Conservation (phyloP, 1,284 basidiomycete species). For the Filobasidium uniguttulatum region DNA sequence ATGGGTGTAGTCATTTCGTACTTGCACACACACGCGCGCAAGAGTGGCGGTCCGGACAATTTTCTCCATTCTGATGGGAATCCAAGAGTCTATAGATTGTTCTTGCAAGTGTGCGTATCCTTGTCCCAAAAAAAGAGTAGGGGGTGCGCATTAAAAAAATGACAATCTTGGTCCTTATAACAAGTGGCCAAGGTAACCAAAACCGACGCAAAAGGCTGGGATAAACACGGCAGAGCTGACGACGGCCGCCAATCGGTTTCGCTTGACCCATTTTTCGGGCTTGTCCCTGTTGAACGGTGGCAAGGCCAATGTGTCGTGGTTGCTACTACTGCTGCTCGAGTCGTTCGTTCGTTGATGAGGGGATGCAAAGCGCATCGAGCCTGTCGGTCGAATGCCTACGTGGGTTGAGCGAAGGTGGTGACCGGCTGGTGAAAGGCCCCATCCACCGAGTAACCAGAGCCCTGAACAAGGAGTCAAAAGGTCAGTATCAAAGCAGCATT, state of each 20-base stretch:
- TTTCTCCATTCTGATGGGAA: too few relatives aligned
- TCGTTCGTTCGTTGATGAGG: not conserved
- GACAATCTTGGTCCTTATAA: too few relatives aligned
- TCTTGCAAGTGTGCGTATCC: too few relatives aligned
- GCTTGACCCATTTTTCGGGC: slow-evolving; percentile 16
- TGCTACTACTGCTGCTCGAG: too few relatives aligned
- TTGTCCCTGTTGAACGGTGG: slow-evolving; percentile 14
- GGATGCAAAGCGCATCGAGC: not conserved
- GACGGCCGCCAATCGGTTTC: slow-evolving; percentile 16
- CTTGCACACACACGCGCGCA: too few relatives aligned
- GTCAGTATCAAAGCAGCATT: not conserved
- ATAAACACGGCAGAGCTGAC: slow-evolving; percentile 13
- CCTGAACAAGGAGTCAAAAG: slow-evolving; percentile 1
- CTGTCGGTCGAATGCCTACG: not conserved
- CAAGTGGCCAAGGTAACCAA: slow-evolving; percentile 12
- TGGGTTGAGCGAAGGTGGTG: slow-evolving; percentile 2
- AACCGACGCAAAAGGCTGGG: slow-evolving; percentile 16
- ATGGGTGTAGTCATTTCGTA: too few relatives aligned
- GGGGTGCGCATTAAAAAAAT: too few relatives aligned
- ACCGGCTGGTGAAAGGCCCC: slow-evolving; percentile 14
- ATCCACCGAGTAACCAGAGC: slow-evolving; percentile 17
- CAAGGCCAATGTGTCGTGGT: not conserved
- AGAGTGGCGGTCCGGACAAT: too few relatives aligned
- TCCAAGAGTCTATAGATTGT: too few relatives aligned
- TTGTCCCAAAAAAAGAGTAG: too few relatives aligned